A percentile compares a stretch with the other conserved stretches of the same genome.
Evolutionary conservation across 495 filamentous ascomycete genomes (phyloP).

Genomic region (Penicillium egyptiacum): DNA sequence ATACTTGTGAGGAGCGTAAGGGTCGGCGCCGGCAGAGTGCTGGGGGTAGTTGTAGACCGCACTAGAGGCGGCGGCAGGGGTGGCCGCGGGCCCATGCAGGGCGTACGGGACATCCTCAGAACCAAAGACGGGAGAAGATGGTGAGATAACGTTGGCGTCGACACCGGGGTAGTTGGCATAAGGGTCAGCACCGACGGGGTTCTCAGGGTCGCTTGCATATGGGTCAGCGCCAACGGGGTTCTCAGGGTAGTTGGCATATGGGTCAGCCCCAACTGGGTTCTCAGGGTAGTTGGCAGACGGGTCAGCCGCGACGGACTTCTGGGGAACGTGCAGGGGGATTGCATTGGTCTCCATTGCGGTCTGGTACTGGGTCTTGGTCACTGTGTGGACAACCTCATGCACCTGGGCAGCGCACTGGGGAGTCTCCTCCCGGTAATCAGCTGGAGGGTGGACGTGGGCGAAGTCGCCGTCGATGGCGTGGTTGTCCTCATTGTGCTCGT

Average conservation of each 20-base stretch:
- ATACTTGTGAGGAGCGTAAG: slow-evolving; percentile 15
- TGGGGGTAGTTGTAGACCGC: slow-evolving; percentile 1
- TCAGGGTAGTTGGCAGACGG: too few relatives aligned
- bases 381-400: slow-evolving; percentile 32
- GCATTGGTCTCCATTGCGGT: slow-evolving; percentile 19
- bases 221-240: neutral
- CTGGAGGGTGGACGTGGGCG: slow-evolving; percentile 19
- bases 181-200: neutral
- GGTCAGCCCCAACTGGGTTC: neutral
- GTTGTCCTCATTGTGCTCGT: slow-evolving; percentile 29
- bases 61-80: too few relatives aligned
- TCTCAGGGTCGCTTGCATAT: neutral
- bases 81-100: too few relatives aligned
- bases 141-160: neutral
- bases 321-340: slow-evolving; percentile 5
- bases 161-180: neutral
- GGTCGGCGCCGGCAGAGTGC: slow-evolving; percentile 6
- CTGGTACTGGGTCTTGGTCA: slow-evolving; percentile 33
- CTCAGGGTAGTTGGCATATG: too few relatives aligned
- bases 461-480: slow-evolving; percentile 29
- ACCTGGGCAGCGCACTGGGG: slow-evolving; percentile 19
- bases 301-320: neutral
- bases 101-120: too few relatives aligned
- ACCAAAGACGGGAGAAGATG: too few relatives aligned
- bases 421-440: slow-evolving; percentile 3